Conservation (phyloP, 768 basidiomycete species). For the Pholiota molesta region DNA sequence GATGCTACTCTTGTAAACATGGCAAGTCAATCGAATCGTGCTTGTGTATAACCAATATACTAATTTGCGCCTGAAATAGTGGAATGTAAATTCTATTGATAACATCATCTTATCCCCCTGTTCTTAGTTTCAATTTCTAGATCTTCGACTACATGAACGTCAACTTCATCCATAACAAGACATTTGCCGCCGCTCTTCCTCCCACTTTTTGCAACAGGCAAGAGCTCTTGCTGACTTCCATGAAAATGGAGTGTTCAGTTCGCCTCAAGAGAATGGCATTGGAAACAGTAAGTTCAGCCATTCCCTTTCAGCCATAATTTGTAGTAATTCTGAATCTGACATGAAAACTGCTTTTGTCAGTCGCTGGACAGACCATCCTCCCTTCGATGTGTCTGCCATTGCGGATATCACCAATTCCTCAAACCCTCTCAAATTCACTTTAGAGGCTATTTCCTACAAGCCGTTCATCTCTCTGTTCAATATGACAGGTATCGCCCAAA, state of each 20-base stretch:
- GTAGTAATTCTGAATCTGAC: neutral
- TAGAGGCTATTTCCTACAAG: constrained; percentile 72
- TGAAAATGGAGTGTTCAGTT: constrained; percentile 70
- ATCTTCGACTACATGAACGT: constrained; percentile 79
- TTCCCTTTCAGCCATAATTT: neutral
- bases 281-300: constrained; percentile 54
- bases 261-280: constrained; percentile 53
- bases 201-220: constrained; percentile 52
- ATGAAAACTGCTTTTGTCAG: constrained; percentile 33
- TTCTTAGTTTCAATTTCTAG: constrained; percentile 30
- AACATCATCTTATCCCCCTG: neutral
- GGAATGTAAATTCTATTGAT: constrained; percentile 34
- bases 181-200: constrained; percentile 52
- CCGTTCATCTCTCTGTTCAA: constrained; percentile 80
- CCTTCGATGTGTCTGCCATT: constrained; percentile 62
- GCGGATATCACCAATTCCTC: constrained; percentile 49
- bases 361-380: constrained; percentile 67
- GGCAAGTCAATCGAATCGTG: constrained; percentile 37
- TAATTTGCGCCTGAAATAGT: constrained; percentile 23
- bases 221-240: constrained; percentile 72
- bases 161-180: constrained; percentile 64
- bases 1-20: constrained; percentile 58
- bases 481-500: constrained; percentile 61
- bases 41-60: neutral
- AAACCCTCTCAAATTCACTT: constrained; percentile 58